phyloP scores from a whole-genome alignment of 352 stramenopile species.

The Phytopythium helicoides region DNA sequence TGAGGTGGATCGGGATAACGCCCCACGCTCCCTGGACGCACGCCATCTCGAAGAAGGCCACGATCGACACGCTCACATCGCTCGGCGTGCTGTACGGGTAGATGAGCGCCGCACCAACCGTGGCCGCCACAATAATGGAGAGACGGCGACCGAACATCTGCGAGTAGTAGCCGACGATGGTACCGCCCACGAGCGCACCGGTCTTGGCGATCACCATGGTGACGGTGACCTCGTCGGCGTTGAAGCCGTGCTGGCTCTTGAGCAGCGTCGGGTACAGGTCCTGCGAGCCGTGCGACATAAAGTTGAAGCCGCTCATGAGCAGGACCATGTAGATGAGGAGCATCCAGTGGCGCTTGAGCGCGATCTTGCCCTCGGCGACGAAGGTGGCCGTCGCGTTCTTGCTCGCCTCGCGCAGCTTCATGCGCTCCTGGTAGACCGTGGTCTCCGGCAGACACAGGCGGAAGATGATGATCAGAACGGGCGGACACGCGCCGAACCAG shows the following conservation, averaged over 20 bases:
- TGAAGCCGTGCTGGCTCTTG: slow-evolving; percentile 43
- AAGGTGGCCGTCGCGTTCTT: too few species aligned
- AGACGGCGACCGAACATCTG: slow-evolving; percentile 45
- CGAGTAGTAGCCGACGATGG: slow-evolving; percentile 51
- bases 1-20: too few species aligned
- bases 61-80: slow-evolving; percentile 21
- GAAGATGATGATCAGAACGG: too few species aligned
- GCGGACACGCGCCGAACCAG: slow-evolving; percentile 53
- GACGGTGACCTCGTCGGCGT: slow-evolving; percentile 38
- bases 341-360: too few species aligned
- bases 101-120: slow-evolving; percentile 28
- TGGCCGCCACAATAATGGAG: slow-evolving; percentile 32
- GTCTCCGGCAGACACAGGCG: slow-evolving; percentile 34
- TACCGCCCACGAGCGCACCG: slow-evolving; percentile 44
- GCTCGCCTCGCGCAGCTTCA: slow-evolving; percentile 19
- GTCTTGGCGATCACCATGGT: slow-evolving; percentile 47
- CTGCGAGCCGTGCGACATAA: too few species aligned
- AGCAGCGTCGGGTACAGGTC: slow-evolving; percentile 59
- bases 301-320: too few species aligned
- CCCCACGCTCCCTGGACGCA: slow-evolving; percentile 53
- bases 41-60: slow-evolving; percentile 45
- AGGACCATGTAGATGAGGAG: too few species aligned
- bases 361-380: too few species aligned
- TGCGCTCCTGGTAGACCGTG: slow-evolving; percentile 29
- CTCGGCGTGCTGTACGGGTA: slow-evolving; percentile 46